Base-by-base conservation (phyloP, 2,329 filamentous ascomycete species). In the Pyrenophora seminiperda region DNA sequence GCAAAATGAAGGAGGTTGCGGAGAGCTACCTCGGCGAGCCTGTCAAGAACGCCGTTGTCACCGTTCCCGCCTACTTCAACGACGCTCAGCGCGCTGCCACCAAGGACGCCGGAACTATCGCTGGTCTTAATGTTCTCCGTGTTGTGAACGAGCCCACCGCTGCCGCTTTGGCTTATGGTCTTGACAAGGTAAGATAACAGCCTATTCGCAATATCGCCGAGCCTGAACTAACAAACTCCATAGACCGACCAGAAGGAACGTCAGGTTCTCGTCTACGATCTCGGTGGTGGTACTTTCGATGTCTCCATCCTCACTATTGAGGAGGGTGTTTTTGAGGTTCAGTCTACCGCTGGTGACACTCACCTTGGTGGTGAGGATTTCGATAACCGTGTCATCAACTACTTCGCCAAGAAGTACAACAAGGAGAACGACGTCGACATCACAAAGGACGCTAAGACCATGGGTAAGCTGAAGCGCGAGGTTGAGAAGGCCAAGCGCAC, bases 401-500 rank as follows among this genome's bases (percentile, higher is more conserved):
- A 93, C 86, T 91, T 97, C 74, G 87, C 88, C 82, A 97, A 97
- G 88, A 82, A 84, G 68, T 97, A 96, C 87, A 97, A 97, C 88
- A 97, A 97, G 88, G 94, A 97, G 85, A 84, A 97, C 83, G 80
- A 78, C 67, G 91, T 95, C 64, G 91, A 99, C 67, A 85, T 97
- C 74, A 89, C 87, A 79, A 95, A 95, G 83, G 91, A 97, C 73
- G 80, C 88, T 62, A 97, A 97, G 89, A 88, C 93, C 63, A 97
- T 97, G 92, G 91, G 92, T 81, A 99, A 97, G 83, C 86, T 99
- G 68, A 97, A 97, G 90, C 92, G 94, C 70, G 94, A 97, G 79
- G 93, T 94, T 66, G 94, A 99, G 79, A 97, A 97, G 87, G 94
- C 94, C 79, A 99, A 99, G 89, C 90, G 94, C 73, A 95, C 92